These are phyloP conservation scores for Xylaria telfairii DNA, from an alignment of 495 filamentous ascomycete species.

Conservation along the genomic window DNA sequence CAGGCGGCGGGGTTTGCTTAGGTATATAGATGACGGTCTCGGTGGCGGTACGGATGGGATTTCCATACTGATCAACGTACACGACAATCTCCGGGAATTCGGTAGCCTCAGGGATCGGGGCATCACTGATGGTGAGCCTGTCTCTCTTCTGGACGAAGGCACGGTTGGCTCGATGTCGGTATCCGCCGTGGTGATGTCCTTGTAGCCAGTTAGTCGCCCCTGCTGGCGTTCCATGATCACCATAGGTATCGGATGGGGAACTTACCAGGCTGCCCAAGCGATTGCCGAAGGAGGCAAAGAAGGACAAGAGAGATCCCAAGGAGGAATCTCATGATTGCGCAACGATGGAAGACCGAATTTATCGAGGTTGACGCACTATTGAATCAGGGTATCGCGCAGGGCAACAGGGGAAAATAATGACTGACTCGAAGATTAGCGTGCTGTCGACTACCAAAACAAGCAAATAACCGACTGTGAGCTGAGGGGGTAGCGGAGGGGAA, in stretches of 20 bases:
- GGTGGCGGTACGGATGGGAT: slow-evolving; percentile 51
- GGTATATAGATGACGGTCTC: slow-evolving; percentile 40
- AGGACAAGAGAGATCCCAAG: slow-evolving; percentile 29
- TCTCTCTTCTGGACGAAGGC: slow-evolving; percentile 25
- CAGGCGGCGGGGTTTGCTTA: slow-evolving; percentile 19
- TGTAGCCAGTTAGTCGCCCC: slow-evolving; percentile 21
- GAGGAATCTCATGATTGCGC: slow-evolving; percentile 32
- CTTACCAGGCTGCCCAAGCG: slow-evolving; percentile 39
- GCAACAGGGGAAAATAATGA: slow-evolving; percentile 26
- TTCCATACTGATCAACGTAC: slow-evolving; percentile 68
- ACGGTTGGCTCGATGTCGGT: slow-evolving; percentile 32
- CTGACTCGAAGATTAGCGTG: slow-evolving; percentile 29
- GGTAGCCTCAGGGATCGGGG: slow-evolving; percentile 25
- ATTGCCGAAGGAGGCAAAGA: slow-evolving; percentile 33
- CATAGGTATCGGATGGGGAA: slow-evolving; percentile 1
- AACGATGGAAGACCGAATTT: slow-evolving; percentile 8
- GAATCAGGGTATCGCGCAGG: slow-evolving; percentile 13
- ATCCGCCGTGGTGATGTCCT: slow-evolving; percentile 35
- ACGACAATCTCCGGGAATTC: slow-evolving; percentile 60
- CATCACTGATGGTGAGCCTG: slow-evolving; percentile 36
- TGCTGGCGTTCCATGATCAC: neutral
- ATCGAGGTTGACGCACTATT: slow-evolving; percentile 13
- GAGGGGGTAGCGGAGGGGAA: slow-evolving; percentile 28
- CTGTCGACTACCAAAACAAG: slow-evolving; percentile 23
- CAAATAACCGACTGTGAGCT: slow-evolving; percentile 23